These are phyloP conservation scores for Microbotryum lychnidis-dioicae DNA, from an alignment of 1,284 basidiomycete genomes.

Conservation along the genomic window DNA sequence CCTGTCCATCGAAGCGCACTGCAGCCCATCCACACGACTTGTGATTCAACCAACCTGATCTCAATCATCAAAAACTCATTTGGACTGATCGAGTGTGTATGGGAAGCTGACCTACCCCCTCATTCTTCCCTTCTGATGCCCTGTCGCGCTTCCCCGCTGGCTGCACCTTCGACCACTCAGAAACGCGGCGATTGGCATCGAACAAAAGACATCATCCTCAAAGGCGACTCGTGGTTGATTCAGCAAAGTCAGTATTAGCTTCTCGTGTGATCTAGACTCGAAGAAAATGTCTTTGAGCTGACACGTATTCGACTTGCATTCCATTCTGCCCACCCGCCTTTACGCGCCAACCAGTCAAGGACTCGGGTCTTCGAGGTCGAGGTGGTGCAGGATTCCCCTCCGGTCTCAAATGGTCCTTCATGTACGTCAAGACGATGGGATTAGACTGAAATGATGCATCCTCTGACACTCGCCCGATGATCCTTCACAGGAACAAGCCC, in stretches of 20 bases:
- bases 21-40: neutral
- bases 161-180: conserved; percentile 42
- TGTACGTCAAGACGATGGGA: too few relatives aligned
- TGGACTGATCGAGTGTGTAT: neutral
- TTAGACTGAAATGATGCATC: too few relatives aligned
- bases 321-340: too few relatives aligned
- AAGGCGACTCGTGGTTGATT: conserved; percentile 97
- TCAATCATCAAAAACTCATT: neutral
- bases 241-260: conserved; percentile 44
- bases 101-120: neutral
- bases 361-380: conserved; percentile 88
- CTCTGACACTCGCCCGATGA: conserved; percentile 51
- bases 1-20: neutral
- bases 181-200: conserved; percentile 94
- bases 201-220: conserved; percentile 89
- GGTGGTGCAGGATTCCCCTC: conserved; percentile 97
- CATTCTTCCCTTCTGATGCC: neutral
- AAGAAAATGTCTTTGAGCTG: too few relatives aligned
- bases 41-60: neutral
- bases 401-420: conserved; percentile 76
- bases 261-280: too few relatives aligned
- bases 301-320: too few relatives aligned
- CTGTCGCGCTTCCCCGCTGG: neutral
- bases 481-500: conserved; percentile 78
- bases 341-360: conserved; percentile 60